phyloP scores from a whole-genome alignment of 1,284 basidiomycete species.

The Hypsizygus ulmarius region DNA sequence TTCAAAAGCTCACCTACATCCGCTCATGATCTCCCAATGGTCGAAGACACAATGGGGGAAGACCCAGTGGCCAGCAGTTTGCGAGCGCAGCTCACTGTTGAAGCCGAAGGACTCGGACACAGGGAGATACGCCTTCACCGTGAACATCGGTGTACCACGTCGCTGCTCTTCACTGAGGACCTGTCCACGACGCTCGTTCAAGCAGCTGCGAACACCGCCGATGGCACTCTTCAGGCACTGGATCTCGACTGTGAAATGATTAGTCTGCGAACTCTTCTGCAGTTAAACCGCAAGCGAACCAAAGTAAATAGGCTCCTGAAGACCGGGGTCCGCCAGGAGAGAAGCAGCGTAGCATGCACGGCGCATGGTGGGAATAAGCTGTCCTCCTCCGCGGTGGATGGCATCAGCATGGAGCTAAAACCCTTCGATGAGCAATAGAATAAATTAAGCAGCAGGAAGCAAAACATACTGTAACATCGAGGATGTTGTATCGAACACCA shows the following conservation, averaged over 20 bases:
- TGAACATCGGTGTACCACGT: conserved; percentile 98
- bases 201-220: conserved; percentile 93
- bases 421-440: neutral
- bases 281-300: neutral
- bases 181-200: conserved; percentile 99
- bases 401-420: conserved; percentile 93
- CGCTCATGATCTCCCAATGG: conserved; percentile 85
- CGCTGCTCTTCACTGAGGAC: conserved; percentile 98
- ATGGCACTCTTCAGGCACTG: conserved; percentile 92
- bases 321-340: conserved; percentile 27
- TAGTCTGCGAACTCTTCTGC: neutral
- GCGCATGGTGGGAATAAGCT: conserved; percentile 96
- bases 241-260: conserved; percentile 63
- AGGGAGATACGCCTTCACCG: conserved; percentile 97
- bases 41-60: conserved; percentile 98
- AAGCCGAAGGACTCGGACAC: conserved; percentile 99
- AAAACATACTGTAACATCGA: conserved; percentile 75
- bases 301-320: conserved; percentile 6
- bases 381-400: conserved; percentile 98
- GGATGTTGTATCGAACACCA: conserved; percentile 92
- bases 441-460: neutral
- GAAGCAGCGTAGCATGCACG: conserved; percentile 94
- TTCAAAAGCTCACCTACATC: conserved; percentile 48
- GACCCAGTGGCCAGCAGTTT: conserved; percentile 95
- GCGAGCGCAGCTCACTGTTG: conserved; percentile 93